These are phyloP conservation scores for Spergularia marina DNA, from an alignment of 148 eudicot genomes.

Conservation along the genomic window DNA sequence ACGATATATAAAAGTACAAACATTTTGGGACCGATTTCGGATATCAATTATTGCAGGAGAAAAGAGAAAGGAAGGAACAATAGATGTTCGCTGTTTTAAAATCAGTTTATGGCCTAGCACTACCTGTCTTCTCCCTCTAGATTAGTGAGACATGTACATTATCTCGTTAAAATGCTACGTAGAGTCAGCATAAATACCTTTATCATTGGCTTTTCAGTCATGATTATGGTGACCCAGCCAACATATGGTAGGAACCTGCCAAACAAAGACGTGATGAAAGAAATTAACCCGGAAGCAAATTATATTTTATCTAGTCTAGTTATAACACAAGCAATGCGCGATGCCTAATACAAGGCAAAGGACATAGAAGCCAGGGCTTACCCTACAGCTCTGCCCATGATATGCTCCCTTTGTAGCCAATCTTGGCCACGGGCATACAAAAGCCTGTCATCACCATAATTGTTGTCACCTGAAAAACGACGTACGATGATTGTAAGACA, in stretches of 20 bases:
- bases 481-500: neutral
- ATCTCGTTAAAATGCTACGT: neutral
- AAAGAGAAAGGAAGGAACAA: too few relatives aligned
- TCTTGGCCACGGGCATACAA: slow-evolving; percentile 76
- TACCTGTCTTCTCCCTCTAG: neutral
- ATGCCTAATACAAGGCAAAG: neutral
- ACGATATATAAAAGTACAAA: too few relatives aligned
- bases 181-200: slow-evolving; percentile 35
- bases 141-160: neutral
- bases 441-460: slow-evolving; percentile 56
- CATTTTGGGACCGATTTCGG: too few relatives aligned
- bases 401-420: slow-evolving; percentile 75
- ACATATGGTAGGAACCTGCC: slow-evolving; percentile 63
- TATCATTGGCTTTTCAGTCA: slow-evolving; percentile 56
- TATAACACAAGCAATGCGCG: neutral
- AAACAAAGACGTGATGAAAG: neutral
- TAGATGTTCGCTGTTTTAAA: too few relatives aligned
- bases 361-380: slow-evolving; percentile 28
- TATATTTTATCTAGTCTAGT: neutral
- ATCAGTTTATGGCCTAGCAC: too few relatives aligned
- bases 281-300: neutral
- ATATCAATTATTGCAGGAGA: too few relatives aligned
- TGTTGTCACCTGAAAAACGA: slow-evolving; percentile 61
- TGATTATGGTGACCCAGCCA: slow-evolving; percentile 69
- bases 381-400: slow-evolving; percentile 92